A percentile compares a stretch with the other conserved stretches of the same genome.
phyloP scores from a whole-genome alignment of 208 protist genomes.

The Leptomonas pyrrhocoris region DNA sequence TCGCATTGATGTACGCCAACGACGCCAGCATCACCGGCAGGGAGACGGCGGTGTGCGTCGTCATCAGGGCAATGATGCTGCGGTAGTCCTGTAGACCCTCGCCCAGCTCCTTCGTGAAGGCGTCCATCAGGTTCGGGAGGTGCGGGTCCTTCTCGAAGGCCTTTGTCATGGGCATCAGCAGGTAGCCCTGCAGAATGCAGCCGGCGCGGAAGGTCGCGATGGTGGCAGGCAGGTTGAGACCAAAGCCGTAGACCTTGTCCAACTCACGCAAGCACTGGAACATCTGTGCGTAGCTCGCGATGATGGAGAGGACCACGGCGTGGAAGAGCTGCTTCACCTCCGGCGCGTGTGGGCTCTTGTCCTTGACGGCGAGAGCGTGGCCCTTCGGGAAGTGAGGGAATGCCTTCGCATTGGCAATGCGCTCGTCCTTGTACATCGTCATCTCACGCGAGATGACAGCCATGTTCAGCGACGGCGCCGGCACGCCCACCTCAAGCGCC shows the following conservation, averaged over 20 bases:
- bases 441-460: constrained; percentile 94
- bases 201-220: constrained; percentile 92
- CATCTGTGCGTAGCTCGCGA: constrained; percentile 93
- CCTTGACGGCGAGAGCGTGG: constrained; percentile 16
- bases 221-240: constrained; percentile 86
- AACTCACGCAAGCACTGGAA: constrained; percentile 91
- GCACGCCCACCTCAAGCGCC: constrained; percentile 92
- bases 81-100: constrained; percentile 74
- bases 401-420: constrained; percentile 74
- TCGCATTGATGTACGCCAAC: constrained; percentile 85
- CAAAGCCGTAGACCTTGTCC: constrained; percentile 89
- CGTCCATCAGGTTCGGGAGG: constrained; percentile 85
- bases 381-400: constrained; percentile 39
- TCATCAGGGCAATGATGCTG: constrained; percentile 58
- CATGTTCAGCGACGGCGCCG: constrained; percentile 92
- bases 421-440: constrained; percentile 92
- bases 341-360: constrained; percentile 60
- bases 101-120: constrained; percentile 83
- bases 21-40: constrained; percentile 81
- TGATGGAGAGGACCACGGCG: constrained; percentile 81
- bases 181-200: constrained; percentile 90
- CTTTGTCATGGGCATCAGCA: constrained; percentile 87
- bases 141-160: constrained; percentile 89
- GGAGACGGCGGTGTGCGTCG: constrained; percentile 55
- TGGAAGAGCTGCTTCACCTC: constrained; percentile 81